Evolutionary conservation across 2,329 filamentous ascomycete species (phyloP).

Genomic region (Paraphoma sp.): DNA sequence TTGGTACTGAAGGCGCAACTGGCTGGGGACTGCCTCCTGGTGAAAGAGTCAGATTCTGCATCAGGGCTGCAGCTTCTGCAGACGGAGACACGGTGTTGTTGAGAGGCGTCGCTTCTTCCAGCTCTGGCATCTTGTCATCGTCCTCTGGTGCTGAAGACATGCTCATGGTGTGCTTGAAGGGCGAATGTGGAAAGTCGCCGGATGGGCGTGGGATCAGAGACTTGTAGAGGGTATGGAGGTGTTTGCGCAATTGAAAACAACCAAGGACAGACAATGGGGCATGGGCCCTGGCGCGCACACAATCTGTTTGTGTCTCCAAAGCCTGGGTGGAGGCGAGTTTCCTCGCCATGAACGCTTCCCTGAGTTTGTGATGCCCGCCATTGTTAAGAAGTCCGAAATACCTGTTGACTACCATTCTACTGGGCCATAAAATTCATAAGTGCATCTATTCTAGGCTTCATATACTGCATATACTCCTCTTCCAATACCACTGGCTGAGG

Average conservation of each 20-base stretch:
- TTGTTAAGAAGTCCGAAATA: too few species aligned
- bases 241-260: not conserved
- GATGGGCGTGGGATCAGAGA: not conserved
- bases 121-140: not conserved
- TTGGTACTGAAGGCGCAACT: too few species aligned
- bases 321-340: not conserved
- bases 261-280: too few species aligned
- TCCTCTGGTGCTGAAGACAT: not conserved
- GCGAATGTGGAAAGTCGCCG: not conserved
- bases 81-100: not conserved
- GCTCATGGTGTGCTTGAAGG: not conserved
- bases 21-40: too few species aligned
- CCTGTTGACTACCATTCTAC: too few species aligned
- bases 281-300: too few species aligned
- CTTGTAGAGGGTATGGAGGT: not conserved
- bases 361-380: too few species aligned
- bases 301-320: not conserved
- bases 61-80: not conserved
- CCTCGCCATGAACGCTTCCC: not conserved
- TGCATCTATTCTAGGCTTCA: constrained; percentile 46
- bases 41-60: not conserved
- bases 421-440: constrained; percentile 26
- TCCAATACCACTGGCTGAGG: constrained; percentile 41
- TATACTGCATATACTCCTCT: constrained; percentile 45
- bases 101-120: not conserved